Evolutionary conservation across 305 asterid species (phyloP).

Genomic region (Fraxinus sp.): DNA sequence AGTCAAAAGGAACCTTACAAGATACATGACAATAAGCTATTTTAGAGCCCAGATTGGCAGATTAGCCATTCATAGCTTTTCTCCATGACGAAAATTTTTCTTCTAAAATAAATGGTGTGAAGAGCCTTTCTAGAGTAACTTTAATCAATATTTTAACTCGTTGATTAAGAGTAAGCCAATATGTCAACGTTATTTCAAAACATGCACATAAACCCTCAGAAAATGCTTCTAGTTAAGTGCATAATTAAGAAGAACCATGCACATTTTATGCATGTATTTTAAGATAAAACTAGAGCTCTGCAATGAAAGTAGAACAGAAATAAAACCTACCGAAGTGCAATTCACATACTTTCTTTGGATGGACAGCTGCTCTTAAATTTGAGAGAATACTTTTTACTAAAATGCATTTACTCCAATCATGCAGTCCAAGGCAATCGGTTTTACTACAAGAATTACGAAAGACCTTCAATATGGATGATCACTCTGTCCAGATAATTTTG

Average conservation of each 20-base stretch:
- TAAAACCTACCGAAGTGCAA: not conserved
- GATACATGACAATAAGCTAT: not conserved
- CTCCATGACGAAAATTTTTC: not conserved
- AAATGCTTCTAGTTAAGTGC: not conserved
- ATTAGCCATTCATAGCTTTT: not conserved
- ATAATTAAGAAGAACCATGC: not conserved
- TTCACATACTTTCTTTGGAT: not conserved
- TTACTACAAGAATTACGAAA: not conserved
- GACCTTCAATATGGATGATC: not conserved
- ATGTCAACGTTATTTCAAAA: not conserved
- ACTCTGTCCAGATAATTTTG: not conserved
- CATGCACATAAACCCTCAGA: not conserved
- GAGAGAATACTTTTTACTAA: not conserved
- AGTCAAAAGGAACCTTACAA: not conserved
- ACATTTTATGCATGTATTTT: not conserved
- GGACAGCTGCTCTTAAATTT: not conserved
- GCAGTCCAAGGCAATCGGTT: not conserved
- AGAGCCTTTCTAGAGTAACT: not conserved
- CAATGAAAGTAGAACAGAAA: not conserved
- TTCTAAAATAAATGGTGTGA: not conserved
- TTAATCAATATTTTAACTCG: not conserved
- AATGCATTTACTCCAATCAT: not conserved
- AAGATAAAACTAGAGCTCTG: not conserved
- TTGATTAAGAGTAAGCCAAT: conserved; percentile 1
- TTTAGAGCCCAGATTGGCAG: not conserved